A percentile compares a stretch with the other conserved stretches of the same genome.
Evolutionary conservation across 2,329 filamentous ascomycete species (phyloP).

Genomic region (Capronia americana): DNA sequence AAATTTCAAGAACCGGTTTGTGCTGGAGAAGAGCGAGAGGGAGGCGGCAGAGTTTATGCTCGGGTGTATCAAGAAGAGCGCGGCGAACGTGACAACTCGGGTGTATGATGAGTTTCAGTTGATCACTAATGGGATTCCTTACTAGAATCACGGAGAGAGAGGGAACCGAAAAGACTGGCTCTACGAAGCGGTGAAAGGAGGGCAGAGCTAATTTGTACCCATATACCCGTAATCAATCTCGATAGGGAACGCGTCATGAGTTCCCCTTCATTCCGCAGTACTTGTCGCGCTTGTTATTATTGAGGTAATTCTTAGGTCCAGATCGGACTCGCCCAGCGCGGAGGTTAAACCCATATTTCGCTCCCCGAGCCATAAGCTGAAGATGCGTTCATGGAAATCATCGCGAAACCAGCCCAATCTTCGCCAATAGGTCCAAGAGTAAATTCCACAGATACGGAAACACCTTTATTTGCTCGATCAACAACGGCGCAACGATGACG

Average conservation of each 20-base stretch:
- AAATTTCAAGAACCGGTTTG: conserved; percentile 91
- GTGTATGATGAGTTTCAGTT: conserved; percentile 98
- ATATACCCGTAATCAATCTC: neutral
- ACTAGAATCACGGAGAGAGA: conserved; percentile 56
- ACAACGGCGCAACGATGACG: conserved; percentile 65
- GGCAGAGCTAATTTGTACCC: neutral
- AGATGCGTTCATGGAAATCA: conserved; percentile 11
- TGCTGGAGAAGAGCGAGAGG: conserved; percentile 85
- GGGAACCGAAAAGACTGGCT: neutral
- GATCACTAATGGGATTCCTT: conserved; percentile 95
- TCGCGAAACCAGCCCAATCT: conserved; percentile 35
- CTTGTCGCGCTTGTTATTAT: neutral
- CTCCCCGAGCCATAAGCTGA: neutral
- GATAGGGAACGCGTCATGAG: neutral
- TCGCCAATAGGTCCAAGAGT: conserved; percentile 37
- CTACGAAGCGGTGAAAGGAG: neutral
- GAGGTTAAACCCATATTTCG: neutral
- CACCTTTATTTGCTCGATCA: conserved; percentile 56
- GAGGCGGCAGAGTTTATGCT: conserved; percentile 96
- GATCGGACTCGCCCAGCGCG: neutral
- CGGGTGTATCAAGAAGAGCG: conserved; percentile 86
- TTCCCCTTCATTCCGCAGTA: neutral
- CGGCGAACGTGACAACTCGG: conserved; percentile 87
- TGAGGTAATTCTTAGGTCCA: neutral
- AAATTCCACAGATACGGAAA: conserved; percentile 52